phyloP scores from a whole-genome alignment of 2,329 filamentous ascomycete species.

The Apiospora sp. region DNA sequence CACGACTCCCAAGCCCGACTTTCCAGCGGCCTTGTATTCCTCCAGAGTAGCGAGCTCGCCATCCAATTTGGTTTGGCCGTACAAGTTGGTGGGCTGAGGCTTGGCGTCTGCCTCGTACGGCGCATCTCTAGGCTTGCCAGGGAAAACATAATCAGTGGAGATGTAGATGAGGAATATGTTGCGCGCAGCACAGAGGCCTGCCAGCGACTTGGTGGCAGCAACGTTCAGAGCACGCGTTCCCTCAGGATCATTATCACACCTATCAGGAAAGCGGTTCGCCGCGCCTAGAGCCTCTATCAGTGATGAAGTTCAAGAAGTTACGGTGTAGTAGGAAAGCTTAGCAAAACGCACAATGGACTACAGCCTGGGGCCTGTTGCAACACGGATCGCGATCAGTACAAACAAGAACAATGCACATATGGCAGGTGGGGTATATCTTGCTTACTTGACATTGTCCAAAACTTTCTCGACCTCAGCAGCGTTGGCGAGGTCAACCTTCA shows the following conservation, averaged over 20 bases:
- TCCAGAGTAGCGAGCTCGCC: slow-evolving; percentile 72
- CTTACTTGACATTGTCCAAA: slow-evolving; percentile 64
- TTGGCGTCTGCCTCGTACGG: slow-evolving; percentile 75
- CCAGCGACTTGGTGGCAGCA: slow-evolving; percentile 71
- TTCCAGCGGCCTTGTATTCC: slow-evolving; percentile 58
- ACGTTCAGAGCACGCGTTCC: slow-evolving; percentile 79
- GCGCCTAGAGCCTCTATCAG: slow-evolving; percentile 66
- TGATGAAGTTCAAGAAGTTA: not conserved
- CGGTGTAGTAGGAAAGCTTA: not conserved
- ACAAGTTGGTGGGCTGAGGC: slow-evolving; percentile 79
- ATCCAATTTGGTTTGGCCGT: slow-evolving; percentile 68
- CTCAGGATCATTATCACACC: slow-evolving; percentile 80
- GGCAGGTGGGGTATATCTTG: slow-evolving; percentile 23
- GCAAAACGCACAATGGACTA: slow-evolving; percentile 76
- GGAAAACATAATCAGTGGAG: slow-evolving; percentile 84
- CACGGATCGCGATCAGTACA: slow-evolving; percentile 48
- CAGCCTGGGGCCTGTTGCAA: slow-evolving; percentile 75
- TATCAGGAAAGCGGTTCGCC: slow-evolving; percentile 87
- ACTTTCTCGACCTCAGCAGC: slow-evolving; percentile 55
- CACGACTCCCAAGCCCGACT: slow-evolving; percentile 68
- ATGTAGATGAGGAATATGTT: slow-evolving; percentile 76
- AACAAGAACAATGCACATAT: not conserved
- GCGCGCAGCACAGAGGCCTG: slow-evolving; percentile 68
- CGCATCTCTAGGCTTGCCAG: slow-evolving; percentile 78
- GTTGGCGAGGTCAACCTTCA: slow-evolving; percentile 64